Evolutionary conservation across 352 stramenopile genomes (phyloP).

Genomic region (Phytophthora ramorum): DNA sequence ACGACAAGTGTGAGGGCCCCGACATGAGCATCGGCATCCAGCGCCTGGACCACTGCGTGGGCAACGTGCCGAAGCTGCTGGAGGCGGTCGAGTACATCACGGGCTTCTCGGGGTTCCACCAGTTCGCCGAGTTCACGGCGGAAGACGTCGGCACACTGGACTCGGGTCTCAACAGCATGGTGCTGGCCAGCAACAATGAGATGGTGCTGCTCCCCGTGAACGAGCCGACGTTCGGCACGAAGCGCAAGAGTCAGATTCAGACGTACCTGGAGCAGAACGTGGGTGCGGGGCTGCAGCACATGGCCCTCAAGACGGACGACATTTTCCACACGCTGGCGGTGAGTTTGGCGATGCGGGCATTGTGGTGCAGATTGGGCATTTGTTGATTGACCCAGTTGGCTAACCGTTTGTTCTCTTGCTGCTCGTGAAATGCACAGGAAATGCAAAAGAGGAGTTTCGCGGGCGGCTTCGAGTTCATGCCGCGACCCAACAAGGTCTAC

Average conservation of each 20-base stretch:
- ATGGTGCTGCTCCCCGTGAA: slow-evolving; percentile 96
- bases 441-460: slow-evolving; percentile 80
- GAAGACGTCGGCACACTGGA: slow-evolving; percentile 96
- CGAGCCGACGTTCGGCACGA: slow-evolving; percentile 94
- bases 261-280: slow-evolving; percentile 97
- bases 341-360: slow-evolving; percentile 1
- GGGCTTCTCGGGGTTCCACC: slow-evolving; percentile 86
- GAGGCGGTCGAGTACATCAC: slow-evolving; percentile 88
- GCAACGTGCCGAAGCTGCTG: slow-evolving; percentile 91
- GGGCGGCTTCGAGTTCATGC: slow-evolving; percentile 90
- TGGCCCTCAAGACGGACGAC: slow-evolving; percentile 97
- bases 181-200: slow-evolving; percentile 94
- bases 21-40: slow-evolving; percentile 82
- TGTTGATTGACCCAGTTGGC: not conserved
- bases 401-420: slow-evolving; percentile 9
- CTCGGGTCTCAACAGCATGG: slow-evolving; percentile 95
- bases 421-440: slow-evolving; percentile 30
- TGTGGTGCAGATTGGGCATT: not conserved
- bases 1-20: slow-evolving; percentile 58
- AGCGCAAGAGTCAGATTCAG: slow-evolving; percentile 96
- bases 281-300: slow-evolving; percentile 95
- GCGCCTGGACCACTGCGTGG: slow-evolving; percentile 90
- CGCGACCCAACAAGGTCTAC: slow-evolving; percentile 86
- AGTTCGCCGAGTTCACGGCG: slow-evolving; percentile 95
- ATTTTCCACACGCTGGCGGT: slow-evolving; percentile 93